Evolutionary conservation across 2,329 filamentous ascomycete species (phyloP).

Genomic region (Pseudohalonectria lignicola): DNA sequence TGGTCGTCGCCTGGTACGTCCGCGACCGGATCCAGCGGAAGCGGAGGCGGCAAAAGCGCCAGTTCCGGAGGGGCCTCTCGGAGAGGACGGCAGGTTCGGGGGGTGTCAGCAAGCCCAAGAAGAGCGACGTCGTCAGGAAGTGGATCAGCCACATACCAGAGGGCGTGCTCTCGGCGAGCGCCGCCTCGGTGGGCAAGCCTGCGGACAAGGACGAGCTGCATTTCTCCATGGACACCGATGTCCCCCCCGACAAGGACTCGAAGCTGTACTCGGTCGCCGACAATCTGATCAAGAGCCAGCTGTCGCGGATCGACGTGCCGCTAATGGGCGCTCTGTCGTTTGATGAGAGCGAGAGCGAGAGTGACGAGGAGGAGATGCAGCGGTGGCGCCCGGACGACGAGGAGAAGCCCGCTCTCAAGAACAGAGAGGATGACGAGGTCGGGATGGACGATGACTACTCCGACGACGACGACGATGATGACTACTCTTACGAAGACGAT

Average conservation of each 20-base stretch:
- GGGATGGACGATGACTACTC: constrained; percentile 13
- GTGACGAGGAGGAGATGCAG: constrained; percentile 19
- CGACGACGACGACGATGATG: constrained; percentile 14
- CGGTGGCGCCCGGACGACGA: constrained; percentile 9
- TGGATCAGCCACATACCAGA: constrained; percentile 31
- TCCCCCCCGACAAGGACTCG: constrained; percentile 26
- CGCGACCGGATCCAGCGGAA: constrained; percentile 33
- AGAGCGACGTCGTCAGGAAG: constrained; percentile 27
- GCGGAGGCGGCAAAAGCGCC: constrained; percentile 26
- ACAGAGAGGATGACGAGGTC: constrained; percentile 12
- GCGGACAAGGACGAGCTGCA: constrained; percentile 25
- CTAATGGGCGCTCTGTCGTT: constrained; percentile 32
- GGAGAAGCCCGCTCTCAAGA: constrained; percentile 7
- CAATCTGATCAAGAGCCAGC: constrained; percentile 35
- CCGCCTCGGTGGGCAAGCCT: constrained; percentile 12
- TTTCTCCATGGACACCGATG: constrained; percentile 28
- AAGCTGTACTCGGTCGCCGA: constrained; percentile 32
- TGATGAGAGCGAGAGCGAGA: constrained; percentile 28
- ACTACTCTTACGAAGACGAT: constrained; percentile 15
- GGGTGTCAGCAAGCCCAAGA: constrained; percentile 14
- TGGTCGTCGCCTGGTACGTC: constrained; percentile 38
- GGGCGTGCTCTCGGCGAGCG: constrained; percentile 18
- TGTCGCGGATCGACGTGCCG: constrained; percentile 32
- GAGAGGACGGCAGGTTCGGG: constrained; percentile 12
- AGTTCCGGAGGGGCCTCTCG: constrained; percentile 27